These are phyloP conservation scores for Lipomyces orientalis DNA, from an alignment of 805 yeast genomes.

Conservation along the genomic window DNA sequence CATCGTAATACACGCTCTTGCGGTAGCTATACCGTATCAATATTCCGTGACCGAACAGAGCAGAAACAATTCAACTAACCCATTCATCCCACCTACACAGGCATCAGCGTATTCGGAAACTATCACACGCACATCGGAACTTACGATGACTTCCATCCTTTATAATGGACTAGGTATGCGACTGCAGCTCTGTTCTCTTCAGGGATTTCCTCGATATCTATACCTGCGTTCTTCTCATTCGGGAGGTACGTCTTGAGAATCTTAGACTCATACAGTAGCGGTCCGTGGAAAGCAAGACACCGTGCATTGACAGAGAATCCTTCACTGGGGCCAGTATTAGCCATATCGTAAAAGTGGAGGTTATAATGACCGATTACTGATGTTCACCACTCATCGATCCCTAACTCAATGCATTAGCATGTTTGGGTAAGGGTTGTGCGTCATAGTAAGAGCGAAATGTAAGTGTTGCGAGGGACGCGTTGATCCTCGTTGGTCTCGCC, in stretches of 20 bases:
- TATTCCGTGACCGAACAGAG: not conserved
- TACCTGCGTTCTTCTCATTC: constrained; percentile 45
- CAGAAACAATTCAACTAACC: constrained; percentile 53
- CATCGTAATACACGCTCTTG: constrained; percentile 67
- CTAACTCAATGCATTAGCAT: no score
- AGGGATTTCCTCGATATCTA: constrained; percentile 46
- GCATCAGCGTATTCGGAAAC: not conserved
- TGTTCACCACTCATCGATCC: no score
- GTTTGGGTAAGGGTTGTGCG: no score
- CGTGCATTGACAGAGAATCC: constrained; percentile 42
- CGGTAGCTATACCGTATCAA: constrained; percentile 40
- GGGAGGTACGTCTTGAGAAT: constrained; percentile 68
- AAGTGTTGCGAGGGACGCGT: no score
- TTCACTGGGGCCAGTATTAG: constrained; percentile 25
- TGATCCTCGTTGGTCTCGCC: no score
- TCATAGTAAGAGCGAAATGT: no score
- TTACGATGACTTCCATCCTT: constrained; percentile 85
- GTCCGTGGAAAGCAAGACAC: constrained; percentile 88
- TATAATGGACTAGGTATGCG: constrained; percentile 80
- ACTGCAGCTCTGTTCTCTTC: constrained; percentile 46
- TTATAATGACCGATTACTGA: no score
- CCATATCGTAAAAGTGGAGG: not conserved
- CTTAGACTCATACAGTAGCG: constrained; percentile 86
- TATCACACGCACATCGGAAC: not conserved
- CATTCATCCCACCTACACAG: constrained; percentile 83